phyloP scores from a whole-genome alignment of 805 yeast genomes.

The Kurtzmaniella cleridarum region DNA sequence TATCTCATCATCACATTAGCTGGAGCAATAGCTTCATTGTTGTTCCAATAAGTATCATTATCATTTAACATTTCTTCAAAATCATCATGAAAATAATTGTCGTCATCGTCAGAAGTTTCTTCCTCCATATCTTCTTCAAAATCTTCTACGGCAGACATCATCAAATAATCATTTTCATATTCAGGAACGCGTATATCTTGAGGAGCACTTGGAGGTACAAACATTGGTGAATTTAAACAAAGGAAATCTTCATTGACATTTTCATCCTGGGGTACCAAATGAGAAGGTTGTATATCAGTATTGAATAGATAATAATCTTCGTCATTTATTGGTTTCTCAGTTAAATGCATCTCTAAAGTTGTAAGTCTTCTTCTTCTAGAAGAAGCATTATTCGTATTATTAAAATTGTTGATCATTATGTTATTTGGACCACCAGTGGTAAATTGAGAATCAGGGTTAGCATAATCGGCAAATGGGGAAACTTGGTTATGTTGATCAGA shows the following conservation, averaged over 20 bases:
- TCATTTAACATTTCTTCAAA: conserved; percentile 21
- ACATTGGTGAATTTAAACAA: conserved; percentile 22
- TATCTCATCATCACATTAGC: too few species aligned
- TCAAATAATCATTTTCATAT: conserved; percentile 29
- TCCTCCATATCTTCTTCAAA: conserved; percentile 41
- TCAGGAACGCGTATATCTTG: conserved; percentile 21
- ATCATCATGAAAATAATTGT: conserved; percentile 33
- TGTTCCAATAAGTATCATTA: too few species aligned
- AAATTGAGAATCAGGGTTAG: conserved; percentile 28
- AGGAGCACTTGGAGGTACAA: conserved; percentile 17
- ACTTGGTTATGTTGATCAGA: conserved; percentile 7
- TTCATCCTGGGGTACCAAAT: conserved; percentile 17
- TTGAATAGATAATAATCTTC: conserved; percentile 35
- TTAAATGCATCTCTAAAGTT: conserved; percentile 21
- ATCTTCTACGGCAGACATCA: conserved; percentile 24
- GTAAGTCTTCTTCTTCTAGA: conserved; percentile 28
- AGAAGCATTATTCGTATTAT: conserved; percentile 1
- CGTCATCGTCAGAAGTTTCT: conserved; percentile 35
- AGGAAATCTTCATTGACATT: conserved; percentile 19
- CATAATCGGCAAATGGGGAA: conserved; percentile 35
- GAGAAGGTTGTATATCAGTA: conserved; percentile 39
- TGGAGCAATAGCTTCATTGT: too few species aligned
- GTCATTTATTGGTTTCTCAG: conserved; percentile 17
- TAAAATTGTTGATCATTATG: conserved; percentile 6
- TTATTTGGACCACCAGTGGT: conserved; percentile 6